Percentiles rank a stretch among this genome's conserved stretches.
These are phyloP conservation scores for Camellia lanceoleosa DNA, from an alignment of 148 eudicot species.

Conservation along the genomic window DNA sequence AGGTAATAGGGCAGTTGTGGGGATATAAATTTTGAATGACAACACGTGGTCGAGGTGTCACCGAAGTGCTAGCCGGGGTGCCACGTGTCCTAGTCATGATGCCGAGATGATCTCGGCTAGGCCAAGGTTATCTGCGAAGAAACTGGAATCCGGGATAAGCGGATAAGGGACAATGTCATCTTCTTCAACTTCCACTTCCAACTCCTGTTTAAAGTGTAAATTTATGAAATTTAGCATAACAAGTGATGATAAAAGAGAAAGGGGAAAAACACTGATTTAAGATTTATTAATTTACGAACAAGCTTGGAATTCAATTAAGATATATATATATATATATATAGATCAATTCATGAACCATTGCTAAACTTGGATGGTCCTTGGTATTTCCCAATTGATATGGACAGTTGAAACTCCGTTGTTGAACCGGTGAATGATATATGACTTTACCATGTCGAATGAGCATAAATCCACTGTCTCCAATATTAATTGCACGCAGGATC, in stretches of 20 bases:
- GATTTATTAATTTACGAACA: too few species aligned
- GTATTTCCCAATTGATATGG: slow-evolving; percentile 1
- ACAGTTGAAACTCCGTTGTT: slow-evolving; percentile 1
- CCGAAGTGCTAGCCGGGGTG: too few species aligned
- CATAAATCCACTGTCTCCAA: slow-evolving; percentile 6
- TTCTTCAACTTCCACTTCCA: slow-evolving; percentile 9
- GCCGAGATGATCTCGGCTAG: too few species aligned
- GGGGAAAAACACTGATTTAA: too few species aligned
- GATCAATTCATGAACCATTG: not conserved
- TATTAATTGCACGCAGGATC: not conserved
- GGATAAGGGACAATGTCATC: not conserved
- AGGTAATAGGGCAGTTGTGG: too few species aligned
- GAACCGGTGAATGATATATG: not conserved
- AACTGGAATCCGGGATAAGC: too few species aligned
- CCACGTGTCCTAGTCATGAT: too few species aligned
- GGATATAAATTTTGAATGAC: too few species aligned
- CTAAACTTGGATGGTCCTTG: not conserved
- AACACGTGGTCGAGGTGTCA: too few species aligned
- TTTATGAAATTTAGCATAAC: not conserved
- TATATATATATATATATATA: not conserved
- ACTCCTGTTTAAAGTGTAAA: not conserved
- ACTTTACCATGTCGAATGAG: not conserved
- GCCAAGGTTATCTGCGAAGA: too few species aligned
- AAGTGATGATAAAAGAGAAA: not conserved
- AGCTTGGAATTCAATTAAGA: not conserved